Percentiles rank a stretch among this genome's conserved stretches.
Conservation (phyloP, 2,329 filamentous ascomycete genomes). For the Cladosporium austrohemisphaericum region DNA sequence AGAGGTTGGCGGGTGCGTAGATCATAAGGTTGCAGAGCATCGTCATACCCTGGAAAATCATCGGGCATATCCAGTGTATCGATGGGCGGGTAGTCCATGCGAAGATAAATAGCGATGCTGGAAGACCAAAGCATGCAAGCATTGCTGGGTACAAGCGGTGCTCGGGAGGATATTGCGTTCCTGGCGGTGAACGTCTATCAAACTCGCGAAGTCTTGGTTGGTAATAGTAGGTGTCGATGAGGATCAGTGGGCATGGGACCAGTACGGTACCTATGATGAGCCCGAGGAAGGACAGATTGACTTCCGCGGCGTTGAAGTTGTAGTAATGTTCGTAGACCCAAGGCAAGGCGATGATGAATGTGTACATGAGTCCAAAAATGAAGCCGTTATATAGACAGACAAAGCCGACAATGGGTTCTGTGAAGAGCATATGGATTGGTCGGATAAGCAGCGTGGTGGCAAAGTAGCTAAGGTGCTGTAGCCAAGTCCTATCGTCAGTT, state of each 20-base stretch:
- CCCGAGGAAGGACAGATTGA: slow-evolving; percentile 34
- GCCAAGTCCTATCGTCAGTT: neutral
- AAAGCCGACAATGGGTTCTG: slow-evolving; percentile 41
- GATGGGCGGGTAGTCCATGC: slow-evolving; percentile 30
- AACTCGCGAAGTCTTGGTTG: slow-evolving; percentile 24
- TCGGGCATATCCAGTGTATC: slow-evolving; percentile 39
- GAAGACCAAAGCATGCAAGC: slow-evolving; percentile 28
- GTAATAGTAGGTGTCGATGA: slow-evolving; percentile 31
- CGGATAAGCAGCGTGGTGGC: slow-evolving; percentile 25
- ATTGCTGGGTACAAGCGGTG: slow-evolving; percentile 33
- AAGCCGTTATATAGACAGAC: slow-evolving; percentile 42
- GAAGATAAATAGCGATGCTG: slow-evolving; percentile 35
- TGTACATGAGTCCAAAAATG: slow-evolving; percentile 39
- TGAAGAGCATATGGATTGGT: slow-evolving; percentile 36
- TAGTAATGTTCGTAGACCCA: slow-evolving; percentile 33
- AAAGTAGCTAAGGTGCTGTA: slow-evolving; percentile 20
- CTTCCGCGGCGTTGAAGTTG: slow-evolving; percentile 27
- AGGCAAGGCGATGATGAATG: slow-evolving; percentile 40
- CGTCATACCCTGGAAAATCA: slow-evolving; percentile 28
- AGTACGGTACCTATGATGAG: slow-evolving; percentile 24
- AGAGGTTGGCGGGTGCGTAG: slow-evolving; percentile 37
- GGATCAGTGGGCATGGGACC: slow-evolving; percentile 25
- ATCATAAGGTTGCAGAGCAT: slow-evolving; percentile 25
- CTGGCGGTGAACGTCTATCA: slow-evolving; percentile 6
- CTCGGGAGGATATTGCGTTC: slow-evolving; percentile 27